Conservation (phyloP, 1,284 basidiomycete genomes). For the Boletellus sp. region DNA sequence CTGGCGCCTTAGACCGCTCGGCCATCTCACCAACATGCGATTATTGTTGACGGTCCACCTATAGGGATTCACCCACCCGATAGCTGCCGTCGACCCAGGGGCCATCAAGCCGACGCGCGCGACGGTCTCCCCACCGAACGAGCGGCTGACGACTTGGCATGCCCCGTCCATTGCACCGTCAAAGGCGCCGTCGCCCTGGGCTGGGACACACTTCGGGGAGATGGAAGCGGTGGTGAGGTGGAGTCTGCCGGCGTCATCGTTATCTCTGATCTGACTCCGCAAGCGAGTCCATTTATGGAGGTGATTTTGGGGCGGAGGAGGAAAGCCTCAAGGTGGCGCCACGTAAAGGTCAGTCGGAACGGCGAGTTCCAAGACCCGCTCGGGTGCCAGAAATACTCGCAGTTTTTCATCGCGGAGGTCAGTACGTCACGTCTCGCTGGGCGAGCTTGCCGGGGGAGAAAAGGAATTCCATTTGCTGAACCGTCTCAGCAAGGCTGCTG, state of each 20-base stretch:
- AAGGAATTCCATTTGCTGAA: conserved; percentile 37
- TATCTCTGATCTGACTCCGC: conserved; percentile 12
- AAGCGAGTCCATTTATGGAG: conserved; percentile 46
- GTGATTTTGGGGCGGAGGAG: conserved; percentile 48
- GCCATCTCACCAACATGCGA: conserved; percentile 56
- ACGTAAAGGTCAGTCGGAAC: conserved; percentile 44
- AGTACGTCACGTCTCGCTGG: conserved; percentile 49
- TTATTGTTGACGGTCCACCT: too few relatives aligned
- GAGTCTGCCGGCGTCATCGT: conserved; percentile 6
- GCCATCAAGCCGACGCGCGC: too few relatives aligned
- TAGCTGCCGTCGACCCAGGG: too few relatives aligned
- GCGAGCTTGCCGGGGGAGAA: conserved; percentile 34
- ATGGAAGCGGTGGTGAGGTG: conserved; percentile 51
- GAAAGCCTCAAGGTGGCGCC: conserved; percentile 40
- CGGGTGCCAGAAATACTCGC: conserved; percentile 46
- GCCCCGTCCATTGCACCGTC: conserved; percentile 44
- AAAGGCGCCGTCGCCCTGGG: conserved; percentile 48
- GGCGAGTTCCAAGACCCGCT: conserved; percentile 41
- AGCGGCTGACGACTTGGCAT: conserved; percentile 42
- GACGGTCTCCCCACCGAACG: too few relatives aligned
- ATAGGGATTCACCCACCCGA: too few relatives aligned
- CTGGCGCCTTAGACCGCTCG: conserved; percentile 73
- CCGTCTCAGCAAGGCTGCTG: conserved; percentile 35
- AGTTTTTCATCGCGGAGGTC: conserved; percentile 49
- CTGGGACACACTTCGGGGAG: conserved; percentile 48